Conservation (phyloP, 208 protist genomes). For the Eutreptiella sp. region DNA sequence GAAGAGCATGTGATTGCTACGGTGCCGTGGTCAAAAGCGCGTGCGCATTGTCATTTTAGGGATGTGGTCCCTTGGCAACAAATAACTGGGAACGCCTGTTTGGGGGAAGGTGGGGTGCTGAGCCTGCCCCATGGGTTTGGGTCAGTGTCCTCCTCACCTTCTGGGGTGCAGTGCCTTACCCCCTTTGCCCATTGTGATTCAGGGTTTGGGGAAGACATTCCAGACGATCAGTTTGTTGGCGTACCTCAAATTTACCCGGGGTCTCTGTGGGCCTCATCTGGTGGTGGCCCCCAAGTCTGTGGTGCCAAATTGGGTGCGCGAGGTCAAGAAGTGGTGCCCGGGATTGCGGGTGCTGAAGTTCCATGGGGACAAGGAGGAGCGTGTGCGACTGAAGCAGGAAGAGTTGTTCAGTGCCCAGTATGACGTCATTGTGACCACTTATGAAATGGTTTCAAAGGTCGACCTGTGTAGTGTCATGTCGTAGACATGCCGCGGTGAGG, state of each 20-base stretch:
- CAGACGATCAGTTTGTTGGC: slow-evolving; percentile 93
- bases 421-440: slow-evolving; percentile 92
- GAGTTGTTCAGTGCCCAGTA: slow-evolving; percentile 52
- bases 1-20: too few relatives aligned
- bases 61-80: too few relatives aligned
- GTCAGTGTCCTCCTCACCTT: too few relatives aligned
- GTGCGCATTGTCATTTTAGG: too few relatives aligned
- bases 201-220: slow-evolving; percentile 91
- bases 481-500: too few relatives aligned
- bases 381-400: slow-evolving; percentile 59
- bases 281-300: slow-evolving; percentile 92
- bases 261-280: slow-evolving; percentile 87
- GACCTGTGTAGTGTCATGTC: too few relatives aligned
- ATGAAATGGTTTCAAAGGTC: slow-evolving; percentile 88
- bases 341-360: slow-evolving; percentile 81
- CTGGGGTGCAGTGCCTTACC: too few relatives aligned
- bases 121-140: too few relatives aligned
- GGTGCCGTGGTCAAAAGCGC: too few relatives aligned
- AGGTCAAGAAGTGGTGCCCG: slow-evolving; percentile 93
- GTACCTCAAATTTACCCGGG: slow-evolving; percentile 83
- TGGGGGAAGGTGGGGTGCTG: too few relatives aligned
- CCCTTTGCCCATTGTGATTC: too few relatives aligned
- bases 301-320: slow-evolving; percentile 94
- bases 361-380: slow-evolving; percentile 84
- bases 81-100: too few relatives aligned